Percentiles rank a stretch among this genome's conserved stretches.
phyloP scores from a whole-genome alignment of 2,329 filamentous ascomycete species.

The Fragosphaeria purpurea region DNA sequence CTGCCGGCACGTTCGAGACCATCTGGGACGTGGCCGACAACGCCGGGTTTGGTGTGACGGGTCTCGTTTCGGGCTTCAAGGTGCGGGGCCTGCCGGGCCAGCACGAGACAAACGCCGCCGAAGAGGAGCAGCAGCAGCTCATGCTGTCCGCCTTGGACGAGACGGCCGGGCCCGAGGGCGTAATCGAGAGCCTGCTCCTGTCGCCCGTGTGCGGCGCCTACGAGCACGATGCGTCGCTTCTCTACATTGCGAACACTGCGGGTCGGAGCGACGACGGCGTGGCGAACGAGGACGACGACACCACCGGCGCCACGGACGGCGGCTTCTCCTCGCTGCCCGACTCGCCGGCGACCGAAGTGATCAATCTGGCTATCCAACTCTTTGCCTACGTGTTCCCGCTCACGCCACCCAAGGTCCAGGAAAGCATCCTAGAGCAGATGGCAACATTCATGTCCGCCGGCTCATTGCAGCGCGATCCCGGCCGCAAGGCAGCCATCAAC shows the following conservation, averaged over 20 bases:
- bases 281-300: not conserved
- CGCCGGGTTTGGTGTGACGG: slow-evolving; percentile 85
- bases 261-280: slow-evolving; percentile 13
- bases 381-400: slow-evolving; percentile 88
- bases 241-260: slow-evolving; percentile 49
- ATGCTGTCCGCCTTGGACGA: slow-evolving; percentile 32
- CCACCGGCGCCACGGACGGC: slow-evolving; percentile 6
- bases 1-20: slow-evolving; percentile 80
- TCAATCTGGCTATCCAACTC: slow-evolving; percentile 86
- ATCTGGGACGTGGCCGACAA: slow-evolving; percentile 96
- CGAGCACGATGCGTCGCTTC: slow-evolving; percentile 77
- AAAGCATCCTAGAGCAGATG: slow-evolving; percentile 90
- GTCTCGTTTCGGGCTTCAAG: slow-evolving; percentile 68
- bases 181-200: slow-evolving; percentile 50
- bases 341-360: slow-evolving; percentile 82
- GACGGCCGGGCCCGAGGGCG: slow-evolving; percentile 50
- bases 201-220: slow-evolving; percentile 72
- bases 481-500: slow-evolving; percentile 79
- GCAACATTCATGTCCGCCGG: slow-evolving; percentile 78
- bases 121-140: slow-evolving; percentile 9
- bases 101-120: slow-evolving; percentile 39
- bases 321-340: slow-evolving; percentile 43
- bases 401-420: slow-evolving; percentile 83
- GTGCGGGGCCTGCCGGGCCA: slow-evolving; percentile 61
- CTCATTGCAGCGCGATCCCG: slow-evolving; percentile 72